These are phyloP conservation scores for Moesziomyces aphidis DNA, from an alignment of 1,284 basidiomycete genomes.

Conservation along the genomic window DNA sequence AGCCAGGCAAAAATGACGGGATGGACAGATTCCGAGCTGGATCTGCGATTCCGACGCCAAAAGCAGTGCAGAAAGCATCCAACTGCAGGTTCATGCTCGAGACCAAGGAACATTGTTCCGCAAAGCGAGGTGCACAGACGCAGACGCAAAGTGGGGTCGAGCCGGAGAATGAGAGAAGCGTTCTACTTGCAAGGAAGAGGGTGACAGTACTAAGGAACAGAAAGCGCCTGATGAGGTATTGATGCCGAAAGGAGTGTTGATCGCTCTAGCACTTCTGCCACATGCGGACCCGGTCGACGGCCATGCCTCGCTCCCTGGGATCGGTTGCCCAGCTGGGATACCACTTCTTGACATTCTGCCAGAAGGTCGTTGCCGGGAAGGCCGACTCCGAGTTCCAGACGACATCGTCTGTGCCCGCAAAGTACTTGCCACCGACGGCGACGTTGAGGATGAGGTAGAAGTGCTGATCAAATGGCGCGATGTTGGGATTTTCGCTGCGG, in stretches of 20 bases:
- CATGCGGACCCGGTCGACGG: slow-evolving; percentile 80
- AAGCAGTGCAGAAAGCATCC: too few relatives aligned
- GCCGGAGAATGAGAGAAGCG: too few relatives aligned
- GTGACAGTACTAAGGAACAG: background rate
- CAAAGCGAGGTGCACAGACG: too few relatives aligned
- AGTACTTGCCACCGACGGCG: slow-evolving; percentile 87
- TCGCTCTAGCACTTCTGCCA: slow-evolving; percentile 69
- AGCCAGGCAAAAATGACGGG: too few relatives aligned
- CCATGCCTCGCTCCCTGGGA: slow-evolving; percentile 73
- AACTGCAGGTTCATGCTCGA: background rate
- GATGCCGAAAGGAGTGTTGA: background rate
- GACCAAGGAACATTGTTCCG: too few relatives aligned
- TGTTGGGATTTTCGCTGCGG: slow-evolving; percentile 68
- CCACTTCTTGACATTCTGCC: slow-evolving; percentile 69
- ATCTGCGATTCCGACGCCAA: background rate
- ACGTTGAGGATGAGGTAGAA: slow-evolving; percentile 86
- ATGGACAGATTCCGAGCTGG: too few relatives aligned
- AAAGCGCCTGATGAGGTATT: background rate
- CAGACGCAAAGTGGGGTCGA: too few relatives aligned
- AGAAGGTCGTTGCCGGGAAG: slow-evolving; percentile 79
- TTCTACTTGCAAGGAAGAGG: background rate
- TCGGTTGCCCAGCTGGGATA: slow-evolving; percentile 40
- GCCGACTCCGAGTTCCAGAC: slow-evolving; percentile 23
- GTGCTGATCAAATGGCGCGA: slow-evolving; percentile 85
- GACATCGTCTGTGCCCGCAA: slow-evolving; percentile 74